These are phyloP conservation scores for Grigorovia jiainica DNA, from an alignment of 805 yeast species.

Conservation along the genomic window DNA sequence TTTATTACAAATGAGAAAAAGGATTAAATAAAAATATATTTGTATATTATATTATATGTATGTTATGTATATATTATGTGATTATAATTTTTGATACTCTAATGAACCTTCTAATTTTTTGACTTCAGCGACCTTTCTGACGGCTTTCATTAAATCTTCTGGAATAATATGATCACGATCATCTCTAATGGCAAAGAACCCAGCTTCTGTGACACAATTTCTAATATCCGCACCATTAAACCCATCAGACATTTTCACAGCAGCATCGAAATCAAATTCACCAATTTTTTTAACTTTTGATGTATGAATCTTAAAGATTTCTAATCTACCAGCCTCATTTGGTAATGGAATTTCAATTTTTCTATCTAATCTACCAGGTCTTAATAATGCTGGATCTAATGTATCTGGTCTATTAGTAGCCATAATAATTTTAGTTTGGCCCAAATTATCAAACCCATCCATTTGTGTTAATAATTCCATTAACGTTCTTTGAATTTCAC, in stretches of 20 bases:
- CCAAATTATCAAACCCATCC: conserved; percentile 97
- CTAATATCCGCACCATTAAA: conserved; percentile 98
- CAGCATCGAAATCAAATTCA: conserved; percentile 93
- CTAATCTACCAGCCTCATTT: conserved; percentile 90
- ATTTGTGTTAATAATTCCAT: conserved; percentile 96
- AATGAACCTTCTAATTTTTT: conserved; percentile 94
- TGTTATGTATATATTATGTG: conserved; percentile 1
- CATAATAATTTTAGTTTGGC: conserved; percentile 96
- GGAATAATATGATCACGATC: conserved; percentile 93
- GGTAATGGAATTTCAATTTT: conserved; percentile 94
- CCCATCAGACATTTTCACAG: conserved; percentile 97
- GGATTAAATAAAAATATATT: neutral
- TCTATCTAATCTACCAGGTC: conserved; percentile 96
- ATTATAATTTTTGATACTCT: conserved; percentile 87
- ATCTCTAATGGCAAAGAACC: conserved; percentile 95
- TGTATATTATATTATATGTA: neutral
- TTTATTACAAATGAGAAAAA: conserved; percentile 9
- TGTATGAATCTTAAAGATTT: conserved; percentile 89
- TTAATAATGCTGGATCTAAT: conserved; percentile 88
- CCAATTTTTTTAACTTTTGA: conserved; percentile 80
- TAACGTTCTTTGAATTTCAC: conserved; percentile 95
- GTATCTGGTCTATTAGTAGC: conserved; percentile 99
- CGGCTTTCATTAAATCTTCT: conserved; percentile 94
- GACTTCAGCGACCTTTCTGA: conserved; percentile 90
- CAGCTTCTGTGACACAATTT: conserved; percentile 96